These are phyloP conservation scores for Solanum bukasovii DNA, from an alignment of 257 asterid genomes.

Conservation along the genomic window DNA sequence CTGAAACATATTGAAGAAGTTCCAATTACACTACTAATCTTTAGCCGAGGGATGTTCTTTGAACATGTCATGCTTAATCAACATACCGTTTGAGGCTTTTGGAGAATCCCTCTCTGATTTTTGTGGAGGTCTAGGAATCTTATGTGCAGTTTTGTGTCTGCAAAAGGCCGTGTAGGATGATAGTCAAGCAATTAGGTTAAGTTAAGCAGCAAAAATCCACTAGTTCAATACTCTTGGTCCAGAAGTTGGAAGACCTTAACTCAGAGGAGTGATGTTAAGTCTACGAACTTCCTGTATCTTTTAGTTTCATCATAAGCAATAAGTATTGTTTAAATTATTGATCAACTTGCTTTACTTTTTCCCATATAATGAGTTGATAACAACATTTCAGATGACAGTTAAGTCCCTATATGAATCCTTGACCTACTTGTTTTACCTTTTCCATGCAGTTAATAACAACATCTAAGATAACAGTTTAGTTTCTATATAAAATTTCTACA, in stretches of 20 bases:
- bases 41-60: background rate
- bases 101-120: conserved; percentile 20
- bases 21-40: background rate
- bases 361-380: background rate
- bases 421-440: background rate
- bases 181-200: background rate
- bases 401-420: background rate
- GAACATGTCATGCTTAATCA: background rate
- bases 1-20: conserved; percentile 17
- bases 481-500: background rate
- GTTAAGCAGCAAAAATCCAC: background rate
- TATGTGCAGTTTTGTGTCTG: conserved; percentile 21
- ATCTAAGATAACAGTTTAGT: background rate
- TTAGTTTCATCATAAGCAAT: background rate
- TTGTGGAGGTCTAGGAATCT: conserved; percentile 17
- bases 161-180: background rate
- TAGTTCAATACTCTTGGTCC: background rate
- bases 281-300: background rate
- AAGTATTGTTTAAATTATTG: background rate
- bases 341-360: background rate
- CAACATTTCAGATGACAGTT: background rate
- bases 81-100: conserved; percentile 29
- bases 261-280: background rate
- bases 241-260: background rate
- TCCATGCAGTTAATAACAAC: background rate